These are phyloP conservation scores for Chrysosporium queenslandicum DNA, from an alignment of 2,329 filamentous ascomycete species.

Conservation along the genomic window DNA sequence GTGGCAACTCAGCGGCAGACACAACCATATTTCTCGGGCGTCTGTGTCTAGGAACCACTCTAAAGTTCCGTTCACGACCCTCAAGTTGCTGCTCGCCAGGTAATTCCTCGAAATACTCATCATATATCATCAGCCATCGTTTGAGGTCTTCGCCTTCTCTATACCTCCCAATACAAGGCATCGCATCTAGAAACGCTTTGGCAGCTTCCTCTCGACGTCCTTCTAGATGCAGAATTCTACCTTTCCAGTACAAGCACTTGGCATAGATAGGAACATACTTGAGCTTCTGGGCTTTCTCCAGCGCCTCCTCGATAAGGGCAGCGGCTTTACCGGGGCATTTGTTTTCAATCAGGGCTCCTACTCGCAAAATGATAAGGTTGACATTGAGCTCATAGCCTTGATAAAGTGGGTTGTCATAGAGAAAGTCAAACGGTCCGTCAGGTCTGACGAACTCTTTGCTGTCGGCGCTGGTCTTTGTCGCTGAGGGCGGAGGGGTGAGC, in stretches of 20 bases:
- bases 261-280: constrained; percentile 9
- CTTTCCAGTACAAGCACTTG: constrained; percentile 24
- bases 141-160: constrained; percentile 17
- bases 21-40: not conserved
- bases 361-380: constrained; percentile 3
- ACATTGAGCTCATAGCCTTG: constrained; percentile 9
- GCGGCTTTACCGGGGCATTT: constrained; percentile 5
- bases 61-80: not conserved
- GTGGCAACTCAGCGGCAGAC: constrained; percentile 8
- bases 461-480: not conserved
- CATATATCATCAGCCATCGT: constrained; percentile 5
- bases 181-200: constrained; percentile 17
- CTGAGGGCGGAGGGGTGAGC: constrained; percentile 1
- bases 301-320: constrained; percentile 6
- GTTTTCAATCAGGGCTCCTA: not conserved
- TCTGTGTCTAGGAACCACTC: not conserved
- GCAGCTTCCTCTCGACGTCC: constrained; percentile 17
- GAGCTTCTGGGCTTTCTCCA: constrained; percentile 4
- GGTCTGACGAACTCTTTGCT: not conserved
- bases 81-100: not conserved
- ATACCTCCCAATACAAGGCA: constrained; percentile 16
- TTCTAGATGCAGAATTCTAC: constrained; percentile 20
- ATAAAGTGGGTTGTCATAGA: constrained; percentile 12
- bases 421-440: not conserved
- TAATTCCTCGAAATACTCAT: constrained; percentile 1